Base-by-base conservation (phyloP, 345 rosid genomes). In the Physaria fendleri region DNA sequence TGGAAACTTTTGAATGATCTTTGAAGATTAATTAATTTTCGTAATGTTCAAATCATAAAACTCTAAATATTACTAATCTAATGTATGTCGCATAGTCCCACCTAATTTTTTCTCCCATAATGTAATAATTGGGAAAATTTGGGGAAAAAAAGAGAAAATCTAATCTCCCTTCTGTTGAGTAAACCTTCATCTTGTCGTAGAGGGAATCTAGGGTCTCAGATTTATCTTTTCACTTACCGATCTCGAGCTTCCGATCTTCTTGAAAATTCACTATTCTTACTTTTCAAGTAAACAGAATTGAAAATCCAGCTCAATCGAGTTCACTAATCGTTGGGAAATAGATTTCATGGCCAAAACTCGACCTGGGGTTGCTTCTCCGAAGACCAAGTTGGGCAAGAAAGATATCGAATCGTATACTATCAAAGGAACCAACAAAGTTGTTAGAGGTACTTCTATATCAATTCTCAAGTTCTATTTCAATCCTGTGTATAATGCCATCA, bases 281-380 rank as follows among this genome's bases (percentile, higher is more conserved):
- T 29, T 49, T 50, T 67, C 38, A 21, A 16, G 29, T 2, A 0
- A 0, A 21, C 33, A 12, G 24, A 41, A 53, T 10, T 33, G 22
- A 6, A 23, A 61, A 17, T 1, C 41, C 22, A 23, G 17, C 34
- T 15, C 11, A 37, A 22, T 23, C 65, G 12, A 54, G 27, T 27
- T 43, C n/a, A 2, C 10, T 2, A 12, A 14, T 49, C 52, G 15
- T 14, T 21, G 23, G 22, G 17, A 55, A 34, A 62, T 24, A 75
- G 55, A 58, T 42, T 38, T 61, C 28, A 90, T 90, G 97, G 95
- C 95, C 41, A 90, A 80, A 69, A 87, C 93, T 63, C 77, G 90
- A 76, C 88, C 87, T 1, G 85, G 85, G 54, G 59, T 81, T 18
- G 38, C 29, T 23, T 45, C 72, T 38, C 51, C 81, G 61, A 74